Evolutionary conservation across 2,329 filamentous ascomycete genomes (phyloP), one percentile per base, ranked within the genome.

Genomic region (Rachicladosporium sp.): DNA sequence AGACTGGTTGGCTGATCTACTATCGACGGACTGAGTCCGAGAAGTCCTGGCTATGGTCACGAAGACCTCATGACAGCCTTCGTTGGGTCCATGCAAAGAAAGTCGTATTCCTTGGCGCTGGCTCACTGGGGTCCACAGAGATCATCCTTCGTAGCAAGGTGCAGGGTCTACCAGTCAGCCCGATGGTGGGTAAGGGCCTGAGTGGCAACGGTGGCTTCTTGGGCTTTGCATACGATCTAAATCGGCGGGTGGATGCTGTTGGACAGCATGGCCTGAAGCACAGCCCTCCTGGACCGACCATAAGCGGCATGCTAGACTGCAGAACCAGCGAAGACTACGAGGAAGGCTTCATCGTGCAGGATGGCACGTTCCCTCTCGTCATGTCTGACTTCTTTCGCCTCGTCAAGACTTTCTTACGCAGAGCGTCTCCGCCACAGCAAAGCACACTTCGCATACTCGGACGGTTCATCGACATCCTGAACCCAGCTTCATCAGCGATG

Each of bases 1-100:
- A 56, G 1, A 50, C 69, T 10, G 77, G 78, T 1, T 82, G 80
- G 53, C 63, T 78, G 12, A 61, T 82, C 21, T 79, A 71, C 57
- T 81, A 77, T 52, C 70, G 74, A 9, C 80, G 75, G 75, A 73
- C 79, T 50, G 73, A 63, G 68, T 31, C 71, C 72, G 37, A 66
- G 15, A 19, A 19, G 5, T 83, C 15, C 15, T 19, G 15, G 76
- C n/a, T 67, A 65, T 13, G 61, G 65, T 45, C 80, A 76, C 56
- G 66, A 4, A 67, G 72, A 43, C 61, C 79, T 11, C 66, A 74
- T 35, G 68, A 67, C 15, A 73, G 78, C 42, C 62, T 80, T 2
- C 75, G 80, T 70, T 80, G 76, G 76, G 76, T 82, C 38, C 69
- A 77, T 43, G 77, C 78, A 2, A 74, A 68, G 53, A 69, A 78